Base-by-base conservation (phyloP, 345 rosid genomes). In the Erodium maritimum region DNA sequence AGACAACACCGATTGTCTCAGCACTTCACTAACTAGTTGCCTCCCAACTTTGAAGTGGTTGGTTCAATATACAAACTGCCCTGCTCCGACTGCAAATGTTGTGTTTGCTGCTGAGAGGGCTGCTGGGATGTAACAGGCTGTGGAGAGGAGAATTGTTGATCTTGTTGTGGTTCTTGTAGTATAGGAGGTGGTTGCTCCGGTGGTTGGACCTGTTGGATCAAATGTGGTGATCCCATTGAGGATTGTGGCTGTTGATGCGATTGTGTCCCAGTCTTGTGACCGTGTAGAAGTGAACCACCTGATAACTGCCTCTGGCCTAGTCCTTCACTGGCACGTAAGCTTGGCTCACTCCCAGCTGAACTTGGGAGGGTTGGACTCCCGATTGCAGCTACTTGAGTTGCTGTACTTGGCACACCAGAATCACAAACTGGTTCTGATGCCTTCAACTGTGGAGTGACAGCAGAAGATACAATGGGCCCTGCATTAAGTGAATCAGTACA, bases 31-130 rank as follows among this genome's bases (percentile, higher is more conserved):
- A 71, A 76, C 57, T 53, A 67, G 63, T 42, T 51, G 55, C 80
- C 81, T 77, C 84, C 96, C 79, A 75, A 71, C 72, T 82, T 73
- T 62, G 82, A 60, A 70, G 80, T 82, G 23, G 83, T 73, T 55
- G 87, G 83, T 72, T 80, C 77, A 64, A 77, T 66, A 74, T 69
- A 77, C 75, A 70, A 61, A 76, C 74, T 59, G 59, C 91, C 91
- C 66, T 82, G 82, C 33, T 70, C 79, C 70, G 81, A 72, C 66
- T 75, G 88, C 71, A 78, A 74, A 65, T 80, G 88, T 62, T 76
- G 84, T 55, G 64, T 71, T 67, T 80, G 82, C 73, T 76, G 84
- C 67, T 82, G 78, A 18, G 37, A 59, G 5, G 78, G 75, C 70
- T 59, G 69, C 33, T 61, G 70, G 5, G 19, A 50, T 25, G 18